These are phyloP conservation scores for Plantago rigida DNA, from an alignment of 305 asterid genomes.

Conservation along the genomic window DNA sequence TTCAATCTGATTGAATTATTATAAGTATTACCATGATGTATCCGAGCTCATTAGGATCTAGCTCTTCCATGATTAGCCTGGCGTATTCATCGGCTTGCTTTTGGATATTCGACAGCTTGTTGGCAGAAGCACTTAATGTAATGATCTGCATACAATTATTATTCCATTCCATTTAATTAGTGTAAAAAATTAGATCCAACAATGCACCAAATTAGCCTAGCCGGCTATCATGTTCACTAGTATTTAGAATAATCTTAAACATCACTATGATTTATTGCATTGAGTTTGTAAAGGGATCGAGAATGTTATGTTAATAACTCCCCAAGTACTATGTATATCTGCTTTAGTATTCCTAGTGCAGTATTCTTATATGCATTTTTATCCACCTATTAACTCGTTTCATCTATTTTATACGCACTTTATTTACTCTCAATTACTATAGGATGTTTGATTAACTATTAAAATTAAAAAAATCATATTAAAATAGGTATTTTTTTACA, in stretches of 20 bases:
- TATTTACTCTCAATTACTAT: no score
- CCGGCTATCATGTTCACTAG: neutral
- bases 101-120: slow-evolving; percentile 82
- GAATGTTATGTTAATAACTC: no score
- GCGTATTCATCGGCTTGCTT: slow-evolving; percentile 95
- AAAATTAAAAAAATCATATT: no score
- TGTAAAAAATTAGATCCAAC: neutral
- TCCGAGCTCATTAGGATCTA: slow-evolving; percentile 72
- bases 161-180: neutral
- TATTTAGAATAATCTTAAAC: neutral
- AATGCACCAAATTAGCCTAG: neutral
- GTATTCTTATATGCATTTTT: no score
- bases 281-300: no score
- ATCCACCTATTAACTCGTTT: no score
- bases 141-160: slow-evolving; percentile 52
- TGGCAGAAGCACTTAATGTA: slow-evolving; percentile 80
- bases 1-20: neutral
- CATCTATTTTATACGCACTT: no score
- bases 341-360: no score
- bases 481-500: no score
- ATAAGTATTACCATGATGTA: slow-evolving; percentile 56
- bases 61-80: slow-evolving; percentile 84
- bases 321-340: no score
- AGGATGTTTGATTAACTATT: no score
- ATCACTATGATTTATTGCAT: no score